Evolutionary conservation across 768 basidiomycete species (phyloP).

Genomic region (Rhodotorula graminis): DNA sequence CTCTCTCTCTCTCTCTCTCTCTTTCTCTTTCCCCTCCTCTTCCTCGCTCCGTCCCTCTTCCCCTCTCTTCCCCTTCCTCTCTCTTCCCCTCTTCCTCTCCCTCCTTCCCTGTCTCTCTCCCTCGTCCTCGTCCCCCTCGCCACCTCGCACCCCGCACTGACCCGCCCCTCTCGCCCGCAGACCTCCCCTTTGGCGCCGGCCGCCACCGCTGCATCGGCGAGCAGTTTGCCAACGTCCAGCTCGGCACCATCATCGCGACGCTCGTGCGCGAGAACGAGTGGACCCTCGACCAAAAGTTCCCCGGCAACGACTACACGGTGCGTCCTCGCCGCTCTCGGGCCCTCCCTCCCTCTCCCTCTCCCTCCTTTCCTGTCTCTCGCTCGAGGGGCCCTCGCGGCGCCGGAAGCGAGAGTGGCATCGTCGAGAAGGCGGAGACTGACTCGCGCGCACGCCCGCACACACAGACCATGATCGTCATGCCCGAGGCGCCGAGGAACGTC

Average conservation of each 20-base stretch:
- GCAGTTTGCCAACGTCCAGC: slow-evolving; percentile 90
- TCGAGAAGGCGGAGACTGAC: no score
- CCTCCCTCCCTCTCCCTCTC: no score
- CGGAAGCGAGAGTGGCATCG: neutral
- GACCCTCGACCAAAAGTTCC: slow-evolving; percentile 63
- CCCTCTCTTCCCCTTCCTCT: accelerated
- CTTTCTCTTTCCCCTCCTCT: accelerated
- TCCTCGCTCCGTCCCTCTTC: neutral
- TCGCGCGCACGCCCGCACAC: neutral
- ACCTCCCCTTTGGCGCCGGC: slow-evolving; percentile 97
- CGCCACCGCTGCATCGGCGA: slow-evolving; percentile 52
- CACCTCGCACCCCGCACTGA: no score
- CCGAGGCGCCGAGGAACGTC: slow-evolving; percentile 52
- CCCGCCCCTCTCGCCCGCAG: slow-evolving; percentile 51
- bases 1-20: neutral
- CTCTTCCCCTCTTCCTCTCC: neutral
- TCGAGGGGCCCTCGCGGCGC: neutral
- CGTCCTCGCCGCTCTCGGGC: neutral
- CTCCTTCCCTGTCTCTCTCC: neutral
- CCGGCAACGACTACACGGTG: slow-evolving; percentile 74
- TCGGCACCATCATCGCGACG: slow-evolving; percentile 74
- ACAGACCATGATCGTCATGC: slow-evolving; percentile 92
- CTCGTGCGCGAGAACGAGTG: slow-evolving; percentile 73
- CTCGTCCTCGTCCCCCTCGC: neutral
- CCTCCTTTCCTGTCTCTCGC: no score